These are phyloP conservation scores for Rhizophlyctis rosea DNA, from an alignment of 192 early-diverging fungal species.

Conservation along the genomic window DNA sequence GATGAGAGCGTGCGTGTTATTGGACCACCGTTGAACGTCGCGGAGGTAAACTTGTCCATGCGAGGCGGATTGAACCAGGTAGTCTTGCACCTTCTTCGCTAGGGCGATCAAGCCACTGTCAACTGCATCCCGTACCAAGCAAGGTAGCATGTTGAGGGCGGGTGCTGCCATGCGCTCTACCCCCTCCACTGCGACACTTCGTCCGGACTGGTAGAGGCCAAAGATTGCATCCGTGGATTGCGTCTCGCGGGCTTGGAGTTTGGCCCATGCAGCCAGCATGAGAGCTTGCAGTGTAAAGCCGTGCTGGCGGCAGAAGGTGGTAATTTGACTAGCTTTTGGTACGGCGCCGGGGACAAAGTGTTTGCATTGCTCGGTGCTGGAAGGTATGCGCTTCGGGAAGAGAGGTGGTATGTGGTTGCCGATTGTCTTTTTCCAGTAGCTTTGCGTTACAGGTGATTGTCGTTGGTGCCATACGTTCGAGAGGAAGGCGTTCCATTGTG, in stretches of 20 bases:
- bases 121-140: not conserved
- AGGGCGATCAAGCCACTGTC: not conserved
- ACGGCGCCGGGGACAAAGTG: too few species aligned
- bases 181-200: not conserved
- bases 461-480: too few species aligned
- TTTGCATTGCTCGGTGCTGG: too few species aligned
- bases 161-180: constrained; percentile 6
- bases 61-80: not conserved
- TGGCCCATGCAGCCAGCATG: constrained; percentile 17
- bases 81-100: constrained; percentile 10
- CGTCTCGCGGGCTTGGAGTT: not conserved
- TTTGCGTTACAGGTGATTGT: too few species aligned
- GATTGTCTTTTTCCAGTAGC: too few species aligned
- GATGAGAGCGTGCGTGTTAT: not conserved
- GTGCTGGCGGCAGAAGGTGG: not conserved
- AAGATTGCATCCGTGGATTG: constrained; percentile 1
- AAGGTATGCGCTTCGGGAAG: too few species aligned
- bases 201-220: constrained; percentile 17
- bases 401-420: too few species aligned
- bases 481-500: too few species aligned
- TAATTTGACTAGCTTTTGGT: too few species aligned
- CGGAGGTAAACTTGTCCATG: constrained; percentile 2
- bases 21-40: constrained; percentile 6
- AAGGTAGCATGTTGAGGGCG: constrained; percentile 18
- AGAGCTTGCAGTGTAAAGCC: constrained; percentile 15